phyloP scores from a whole-genome alignment of 2,329 filamentous ascomycete species.

The Cytospora piceae region DNA sequence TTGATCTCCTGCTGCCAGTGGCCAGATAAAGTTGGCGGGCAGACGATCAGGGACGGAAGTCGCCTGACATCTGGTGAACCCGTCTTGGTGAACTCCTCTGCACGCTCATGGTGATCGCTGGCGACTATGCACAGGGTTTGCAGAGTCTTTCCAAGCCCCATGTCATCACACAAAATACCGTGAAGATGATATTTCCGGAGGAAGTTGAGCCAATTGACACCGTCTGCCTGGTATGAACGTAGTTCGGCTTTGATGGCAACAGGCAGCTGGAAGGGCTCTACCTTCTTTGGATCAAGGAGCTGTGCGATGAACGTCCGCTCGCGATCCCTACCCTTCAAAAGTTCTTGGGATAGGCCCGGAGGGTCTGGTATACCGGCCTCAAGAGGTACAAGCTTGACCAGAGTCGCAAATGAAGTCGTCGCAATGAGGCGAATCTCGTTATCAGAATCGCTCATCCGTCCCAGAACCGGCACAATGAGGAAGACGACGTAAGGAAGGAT shows the following conservation, averaged over 20 bases:
- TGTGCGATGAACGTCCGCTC: slow-evolving; percentile 97
- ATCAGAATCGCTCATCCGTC: slow-evolving; percentile 97
- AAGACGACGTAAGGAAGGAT: slow-evolving; percentile 99
- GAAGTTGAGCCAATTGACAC: slow-evolving; percentile 98
- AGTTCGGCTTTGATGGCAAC: slow-evolving; percentile 97
- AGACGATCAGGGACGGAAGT: slow-evolving; percentile 91
- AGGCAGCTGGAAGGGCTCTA: slow-evolving; percentile 90
- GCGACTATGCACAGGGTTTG: slow-evolving; percentile 98
- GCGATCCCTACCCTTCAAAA: slow-evolving; percentile 87
- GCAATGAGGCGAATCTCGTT: slow-evolving; percentile 93
- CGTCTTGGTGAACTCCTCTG: slow-evolving; percentile 86
- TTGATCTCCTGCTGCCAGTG: slow-evolving; percentile 99
- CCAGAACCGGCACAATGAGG: slow-evolving; percentile 94
- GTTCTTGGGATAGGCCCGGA: slow-evolving; percentile 84
- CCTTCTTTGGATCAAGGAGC: slow-evolving; percentile 94
- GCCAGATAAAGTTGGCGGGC: slow-evolving; percentile 91
- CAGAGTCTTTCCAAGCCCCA: slow-evolving; percentile 97
- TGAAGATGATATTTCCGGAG: slow-evolving; percentile 98
- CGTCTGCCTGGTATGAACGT: slow-evolving; percentile 96
- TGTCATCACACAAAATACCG: slow-evolving; percentile 97
- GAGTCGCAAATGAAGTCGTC: slow-evolving; percentile 93
- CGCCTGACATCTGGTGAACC: slow-evolving; percentile 75
- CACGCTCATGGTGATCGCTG: slow-evolving; percentile 92
- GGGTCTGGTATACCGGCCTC: slow-evolving; percentile 98
- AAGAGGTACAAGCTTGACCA: slow-evolving; percentile 95